Base-by-base conservation (phyloP, 331 rosid species). In the Cydonia oblonga region DNA sequence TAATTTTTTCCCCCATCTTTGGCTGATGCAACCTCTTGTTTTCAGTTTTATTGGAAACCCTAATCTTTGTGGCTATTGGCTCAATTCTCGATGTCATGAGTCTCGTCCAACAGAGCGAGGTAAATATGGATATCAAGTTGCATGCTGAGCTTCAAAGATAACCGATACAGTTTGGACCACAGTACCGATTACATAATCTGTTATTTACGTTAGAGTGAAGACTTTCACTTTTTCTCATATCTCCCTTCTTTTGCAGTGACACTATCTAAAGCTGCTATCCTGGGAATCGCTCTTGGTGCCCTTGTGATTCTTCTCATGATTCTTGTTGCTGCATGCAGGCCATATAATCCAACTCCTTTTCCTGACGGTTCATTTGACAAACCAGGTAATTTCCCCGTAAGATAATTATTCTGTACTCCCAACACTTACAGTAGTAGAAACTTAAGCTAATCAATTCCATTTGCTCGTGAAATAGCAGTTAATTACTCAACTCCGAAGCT, bases 241-340 rank as follows among this genome's bases (percentile, higher is more conserved):
- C 22, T 15, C 13, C n/a, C 10, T 33, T 33, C 51, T 49, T 53
- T 10, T 73, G 83, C 83, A 96, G 99, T 86, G 61, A 82, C 85
- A n/a, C 71, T 96, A 75, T 87, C 99, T 12, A 96, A 92, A 89
- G 96, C 91, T 0, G 97, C 96, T 66, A 96, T 96, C 74, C 85
- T 96, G 6, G 99, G 99, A 63, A 96, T 96, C 59, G 90, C 96
- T 60, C 97, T 96, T 58, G 99, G 99, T 15, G 96, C 90, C 71
- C 90, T 96, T 22, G 92, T 88, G 52, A 87, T 92, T 82, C 96
- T 96, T 82, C 93, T 96, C 70, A 85, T 96, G 96, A 84, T 96
- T 76, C 85, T 96, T 56, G 79, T 90, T 44, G 93, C 96, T 2
- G 96, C 89, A 54, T 92, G 87, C 80, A 88, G 93, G 35, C 96